Base-by-base conservation (phyloP, 2,329 filamentous ascomycete species). In the Ceratocystis huliohia region DNA sequence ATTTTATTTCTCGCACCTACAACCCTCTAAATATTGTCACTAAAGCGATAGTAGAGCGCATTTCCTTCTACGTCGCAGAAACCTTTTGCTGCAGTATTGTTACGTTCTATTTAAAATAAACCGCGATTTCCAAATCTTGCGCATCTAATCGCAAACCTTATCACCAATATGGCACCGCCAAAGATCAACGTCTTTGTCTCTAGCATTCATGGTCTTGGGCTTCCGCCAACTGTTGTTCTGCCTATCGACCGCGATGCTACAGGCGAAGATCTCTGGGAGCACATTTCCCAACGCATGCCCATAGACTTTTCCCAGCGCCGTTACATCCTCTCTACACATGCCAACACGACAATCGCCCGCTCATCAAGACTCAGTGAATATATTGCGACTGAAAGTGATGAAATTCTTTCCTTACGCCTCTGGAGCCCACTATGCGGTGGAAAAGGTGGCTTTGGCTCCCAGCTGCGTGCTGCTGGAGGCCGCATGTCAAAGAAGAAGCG, bases 401-500 rank as follows among this genome's bases (percentile, higher is more conserved):
- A 85, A 44, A 87, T 97, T 70, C 81, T 99, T 17, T 87, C 91
- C 0, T 82, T 99, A 3, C 89, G 91, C 65, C 84, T 99, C 37
- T 87, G 86, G 5, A 80, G 87, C 1, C 88, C 88, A 5, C 78
- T 96, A 48, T 89, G 88, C 71, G 94, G 95, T 78, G 95, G 95
- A 74, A 99, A 99, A 74, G 94, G 94, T 76, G 94, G 94, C 73
- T 99, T 99, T 74, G 94, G 94, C 65, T 97, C 93, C 1, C 95
- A 99, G 75, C 85, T 99, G 46, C 90, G 95, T 73, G 94, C 95
- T 0, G 94, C 94, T 2, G 94, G 95, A 73, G 94, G 95, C 50
- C 93, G 95, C 78, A 99, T 99, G 94, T 96, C 89, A n/a, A 84
- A 84, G 72, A 95, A 95, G 79, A 94, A 93, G 81, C 87, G 87